Evolutionary conservation across 2,329 filamentous ascomycete species (phyloP).

Genomic region (Harringtonia lauricola): DNA sequence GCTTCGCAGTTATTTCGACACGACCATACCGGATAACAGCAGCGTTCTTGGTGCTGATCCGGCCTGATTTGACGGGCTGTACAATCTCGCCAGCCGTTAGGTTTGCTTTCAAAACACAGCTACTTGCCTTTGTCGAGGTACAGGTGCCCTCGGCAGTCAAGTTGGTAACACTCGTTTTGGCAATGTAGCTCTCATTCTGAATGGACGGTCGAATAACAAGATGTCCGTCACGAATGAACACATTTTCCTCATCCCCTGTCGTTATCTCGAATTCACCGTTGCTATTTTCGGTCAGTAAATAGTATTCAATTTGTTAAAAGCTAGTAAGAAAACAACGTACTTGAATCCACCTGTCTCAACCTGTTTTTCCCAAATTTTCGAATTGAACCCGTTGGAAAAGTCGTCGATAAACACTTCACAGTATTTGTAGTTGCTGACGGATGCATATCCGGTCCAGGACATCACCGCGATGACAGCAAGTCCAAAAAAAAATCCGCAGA

Average conservation of each 20-base stretch:
- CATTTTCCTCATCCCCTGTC: slow-evolving; percentile 6
- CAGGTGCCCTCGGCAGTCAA: slow-evolving; percentile 18
- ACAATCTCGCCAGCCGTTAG: slow-evolving; percentile 6
- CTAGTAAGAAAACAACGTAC: slow-evolving; percentile 1
- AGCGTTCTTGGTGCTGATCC: slow-evolving; percentile 9
- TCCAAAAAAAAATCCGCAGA: slow-evolving; percentile 1
- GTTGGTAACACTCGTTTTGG: slow-evolving; percentile 12
- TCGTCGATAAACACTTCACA: slow-evolving; percentile 9
- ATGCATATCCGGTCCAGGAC: slow-evolving; percentile 1
- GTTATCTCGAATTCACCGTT: slow-evolving; percentile 4
- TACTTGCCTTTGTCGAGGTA: neutral
- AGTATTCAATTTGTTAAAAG: no score
- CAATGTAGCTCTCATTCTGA: slow-evolving; percentile 3
- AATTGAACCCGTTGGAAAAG: slow-evolving; percentile 8
- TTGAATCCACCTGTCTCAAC: slow-evolving; percentile 8
- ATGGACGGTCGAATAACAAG: slow-evolving; percentile 8
- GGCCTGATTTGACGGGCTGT: slow-evolving; percentile 6
- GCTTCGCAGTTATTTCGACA: slow-evolving; percentile 9
- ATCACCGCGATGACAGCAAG: slow-evolving; percentile 1
- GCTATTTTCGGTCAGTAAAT: neutral
- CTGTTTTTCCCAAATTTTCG: slow-evolving; percentile 7
- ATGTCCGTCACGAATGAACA: slow-evolving; percentile 8
- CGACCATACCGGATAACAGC: slow-evolving; percentile 9
- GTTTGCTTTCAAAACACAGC: slow-evolving; percentile 5
- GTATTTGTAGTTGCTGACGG: slow-evolving; percentile 4